phyloP scores from a whole-genome alignment of 2,329 filamentous ascomycete species.

The Bertia moriformis region DNA sequence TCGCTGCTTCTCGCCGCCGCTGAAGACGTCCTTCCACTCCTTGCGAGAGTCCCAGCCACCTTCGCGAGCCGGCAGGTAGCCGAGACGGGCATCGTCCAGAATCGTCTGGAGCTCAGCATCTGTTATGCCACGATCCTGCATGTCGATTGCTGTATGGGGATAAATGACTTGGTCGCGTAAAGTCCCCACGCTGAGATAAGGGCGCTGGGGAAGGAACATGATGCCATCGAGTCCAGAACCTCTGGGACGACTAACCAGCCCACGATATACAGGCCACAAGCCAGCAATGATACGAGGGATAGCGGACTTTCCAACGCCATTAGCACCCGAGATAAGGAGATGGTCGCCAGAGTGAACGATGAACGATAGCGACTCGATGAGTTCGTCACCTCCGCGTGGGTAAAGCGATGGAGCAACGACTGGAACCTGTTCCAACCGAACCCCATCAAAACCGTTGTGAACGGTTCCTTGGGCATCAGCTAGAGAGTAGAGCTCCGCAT shows the following conservation, averaged over 20 bases:
- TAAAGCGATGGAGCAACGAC: conserved; percentile 78
- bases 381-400: conserved; percentile 80
- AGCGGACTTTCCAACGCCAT: conserved; percentile 84
- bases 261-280: conserved; percentile 90
- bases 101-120: conserved; percentile 56
- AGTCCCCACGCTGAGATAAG: conserved; percentile 83
- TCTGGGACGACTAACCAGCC: conserved; percentile 77
- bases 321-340: conserved; percentile 83
- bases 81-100: conserved; percentile 70
- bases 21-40: conserved; percentile 97
- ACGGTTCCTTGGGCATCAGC: conserved; percentile 86
- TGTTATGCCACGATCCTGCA: conserved; percentile 70
- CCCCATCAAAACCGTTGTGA: conserved; percentile 87
- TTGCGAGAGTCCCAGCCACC: conserved; percentile 94
- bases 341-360: conserved; percentile 85
- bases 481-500: conserved; percentile 72
- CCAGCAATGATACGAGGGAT: conserved; percentile 79
- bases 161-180: conserved; percentile 96
- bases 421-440: conserved; percentile 83
- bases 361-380: conserved; percentile 77
- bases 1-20: conserved; percentile 90
- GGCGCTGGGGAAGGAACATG: conserved; percentile 93
- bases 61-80: conserved; percentile 80
- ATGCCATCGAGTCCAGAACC: conserved; percentile 73
- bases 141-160: conserved; percentile 84